Percentiles rank a stretch among this genome's conserved stretches.
Evolutionary conservation across 2,329 filamentous ascomycete species (phyloP).

Genomic region (Stemphylium beticola): DNA sequence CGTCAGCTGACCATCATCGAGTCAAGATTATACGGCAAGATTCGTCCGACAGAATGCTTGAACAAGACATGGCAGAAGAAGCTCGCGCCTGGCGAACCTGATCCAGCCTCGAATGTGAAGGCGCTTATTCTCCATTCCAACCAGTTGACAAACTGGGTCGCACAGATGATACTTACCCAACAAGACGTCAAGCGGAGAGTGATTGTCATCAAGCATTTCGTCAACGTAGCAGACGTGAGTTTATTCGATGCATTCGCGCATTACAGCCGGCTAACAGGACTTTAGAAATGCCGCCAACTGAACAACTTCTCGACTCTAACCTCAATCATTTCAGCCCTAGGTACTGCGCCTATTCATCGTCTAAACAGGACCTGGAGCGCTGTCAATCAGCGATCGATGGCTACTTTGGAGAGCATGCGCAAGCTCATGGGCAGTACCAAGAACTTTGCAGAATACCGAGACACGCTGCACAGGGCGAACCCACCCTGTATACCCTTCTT

Average conservation of each 20-base stretch:
- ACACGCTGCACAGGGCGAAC: conserved; percentile 88
- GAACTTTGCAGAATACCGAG: conserved; percentile 97
- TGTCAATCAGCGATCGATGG: conserved; percentile 82
- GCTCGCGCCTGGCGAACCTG: conserved; percentile 76
- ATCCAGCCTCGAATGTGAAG: conserved; percentile 93
- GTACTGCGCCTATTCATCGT: conserved; percentile 92
- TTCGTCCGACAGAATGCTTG: conserved; percentile 92
- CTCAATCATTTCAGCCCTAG: conserved; percentile 94
- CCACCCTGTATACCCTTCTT: conserved; percentile 99
- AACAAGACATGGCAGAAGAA: conserved; percentile 99
- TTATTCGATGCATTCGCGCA: neutral
- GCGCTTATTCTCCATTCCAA: conserved; percentile 97
- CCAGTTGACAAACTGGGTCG: conserved; percentile 98
- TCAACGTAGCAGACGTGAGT: conserved; percentile 91
- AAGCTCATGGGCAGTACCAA: conserved; percentile 95
- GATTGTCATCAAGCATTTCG: conserved; percentile 98
- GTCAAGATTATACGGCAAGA: conserved; percentile 91
- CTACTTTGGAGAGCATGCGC: conserved; percentile 86
- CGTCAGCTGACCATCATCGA: conserved; percentile 97
- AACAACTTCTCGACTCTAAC: conserved; percentile 99
- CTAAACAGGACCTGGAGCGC: conserved; percentile 93
- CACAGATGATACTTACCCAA: conserved; percentile 97
- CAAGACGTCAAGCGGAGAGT: conserved; percentile 94
- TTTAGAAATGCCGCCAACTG: conserved; percentile 84
- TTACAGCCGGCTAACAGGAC: conserved; percentile 28